A percentile compares a stretch with the other conserved stretches of the same genome.
These are phyloP conservation scores for Elaeagnus macrophylla DNA, from an alignment of 306 rosid genomes.

Conservation along the genomic window DNA sequence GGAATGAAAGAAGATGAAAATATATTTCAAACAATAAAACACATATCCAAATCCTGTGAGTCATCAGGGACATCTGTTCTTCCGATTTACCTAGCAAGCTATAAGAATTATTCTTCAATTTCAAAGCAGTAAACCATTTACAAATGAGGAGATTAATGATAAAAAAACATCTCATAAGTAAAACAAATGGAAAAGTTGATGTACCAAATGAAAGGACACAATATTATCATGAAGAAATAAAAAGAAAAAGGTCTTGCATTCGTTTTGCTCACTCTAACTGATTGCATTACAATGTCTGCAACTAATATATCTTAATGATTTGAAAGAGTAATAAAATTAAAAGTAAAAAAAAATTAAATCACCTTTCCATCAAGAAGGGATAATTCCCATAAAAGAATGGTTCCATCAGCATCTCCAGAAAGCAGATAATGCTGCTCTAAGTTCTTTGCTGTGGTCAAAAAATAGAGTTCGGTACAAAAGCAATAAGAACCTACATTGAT, in stretches of 20 bases:
- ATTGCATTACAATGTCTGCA: background rate
- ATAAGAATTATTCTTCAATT: background rate
- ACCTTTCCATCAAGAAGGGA: slow-evolving; percentile 64
- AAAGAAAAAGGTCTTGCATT: too few relatives aligned
- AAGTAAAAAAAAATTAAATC: slow-evolving; percentile 1
- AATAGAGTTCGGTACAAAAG: background rate
- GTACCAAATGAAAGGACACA: too few relatives aligned
- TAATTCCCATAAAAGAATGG: slow-evolving; percentile 65
- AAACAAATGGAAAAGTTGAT: too few relatives aligned
- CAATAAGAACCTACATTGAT: background rate
- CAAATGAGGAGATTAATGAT: background rate
- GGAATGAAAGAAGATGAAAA: background rate
- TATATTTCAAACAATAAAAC: too few relatives aligned
- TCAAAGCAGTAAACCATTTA: background rate
- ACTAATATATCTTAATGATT: background rate
- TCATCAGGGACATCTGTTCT: slow-evolving; percentile 10
- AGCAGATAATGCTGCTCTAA: slow-evolving; percentile 66
- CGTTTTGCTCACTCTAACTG: too few relatives aligned
- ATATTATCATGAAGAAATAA: too few relatives aligned
- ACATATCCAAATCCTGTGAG: background rate
- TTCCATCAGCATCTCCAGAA: slow-evolving; percentile 85
- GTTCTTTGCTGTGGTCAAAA: slow-evolving; percentile 45
- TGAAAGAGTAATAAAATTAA: background rate
- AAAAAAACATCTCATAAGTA: background rate
- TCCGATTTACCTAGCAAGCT: background rate